These are phyloP conservation scores for Ramalina intermedia DNA, from an alignment of 495 filamentous ascomycete species.

Conservation along the genomic window DNA sequence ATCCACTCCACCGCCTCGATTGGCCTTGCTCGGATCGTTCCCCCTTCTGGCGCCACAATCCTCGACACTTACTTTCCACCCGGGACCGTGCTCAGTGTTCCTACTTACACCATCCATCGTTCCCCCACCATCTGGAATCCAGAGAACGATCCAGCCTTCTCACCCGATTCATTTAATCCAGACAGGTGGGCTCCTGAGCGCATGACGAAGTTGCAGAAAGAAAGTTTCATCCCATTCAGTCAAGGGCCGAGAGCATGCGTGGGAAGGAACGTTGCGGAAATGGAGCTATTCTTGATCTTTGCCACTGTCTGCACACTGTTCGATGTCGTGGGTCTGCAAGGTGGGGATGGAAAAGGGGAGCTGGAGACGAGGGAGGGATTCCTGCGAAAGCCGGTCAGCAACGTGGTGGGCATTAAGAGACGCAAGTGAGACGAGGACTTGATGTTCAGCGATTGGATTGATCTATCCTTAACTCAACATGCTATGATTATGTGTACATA, in stretches of 20 bases:
- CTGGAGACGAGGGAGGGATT: conserved; percentile 82
- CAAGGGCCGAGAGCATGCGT: conserved; percentile 72
- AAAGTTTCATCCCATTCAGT: conserved; percentile 75
- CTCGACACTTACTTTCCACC: conserved; percentile 51
- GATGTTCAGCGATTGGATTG: too few species aligned
- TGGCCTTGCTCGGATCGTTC: conserved; percentile 73
- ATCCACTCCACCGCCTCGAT: conserved; percentile 81
- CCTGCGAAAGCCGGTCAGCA: conserved; percentile 68
- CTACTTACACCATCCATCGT: conserved; percentile 81
- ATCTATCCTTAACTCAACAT: too few species aligned
- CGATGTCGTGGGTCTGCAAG: conserved; percentile 58
- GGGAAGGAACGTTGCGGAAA: conserved; percentile 79
- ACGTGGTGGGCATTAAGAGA: conserved; percentile 56
- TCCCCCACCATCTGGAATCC: conserved; percentile 67
- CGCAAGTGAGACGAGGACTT: conserved; percentile 9
- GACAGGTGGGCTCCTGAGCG: conserved; percentile 52
- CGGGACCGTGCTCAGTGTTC: conserved; percentile 68
- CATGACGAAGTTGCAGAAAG: conserved; percentile 52
- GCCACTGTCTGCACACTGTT: conserved; percentile 63
- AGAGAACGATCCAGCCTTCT: conserved; percentile 21
- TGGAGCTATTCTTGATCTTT: conserved; percentile 77
- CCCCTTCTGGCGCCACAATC: conserved; percentile 38
- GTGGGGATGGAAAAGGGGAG: conserved; percentile 17
- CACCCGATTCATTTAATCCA: conserved; percentile 66
- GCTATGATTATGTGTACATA: too few species aligned